Conservation (phyloP, 495 filamentous ascomycete genomes). For the Amorphotheca resinae region DNA sequence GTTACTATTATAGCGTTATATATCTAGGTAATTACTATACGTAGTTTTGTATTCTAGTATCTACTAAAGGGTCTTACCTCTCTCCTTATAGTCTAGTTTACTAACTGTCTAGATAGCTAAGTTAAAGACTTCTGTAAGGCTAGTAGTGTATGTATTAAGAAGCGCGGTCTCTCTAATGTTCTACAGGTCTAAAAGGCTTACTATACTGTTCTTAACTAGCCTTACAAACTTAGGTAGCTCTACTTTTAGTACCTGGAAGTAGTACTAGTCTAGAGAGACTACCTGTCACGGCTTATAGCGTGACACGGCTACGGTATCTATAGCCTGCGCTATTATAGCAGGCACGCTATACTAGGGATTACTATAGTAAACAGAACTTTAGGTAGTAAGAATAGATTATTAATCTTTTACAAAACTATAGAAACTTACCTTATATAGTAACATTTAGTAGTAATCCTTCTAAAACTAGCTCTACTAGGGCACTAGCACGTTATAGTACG, state of each 20-base stretch:
- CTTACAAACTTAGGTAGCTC: not conserved
- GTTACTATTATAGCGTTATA: not conserved
- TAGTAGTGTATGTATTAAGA: not conserved
- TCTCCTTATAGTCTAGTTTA: not conserved
- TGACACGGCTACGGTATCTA: not conserved
- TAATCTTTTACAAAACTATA: no score
- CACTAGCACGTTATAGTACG: no score
- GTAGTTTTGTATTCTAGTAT: no score
- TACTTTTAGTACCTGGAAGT: not conserved
- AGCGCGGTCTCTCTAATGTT: not conserved
- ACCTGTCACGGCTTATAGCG: not conserved
- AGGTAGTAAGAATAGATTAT: no score
- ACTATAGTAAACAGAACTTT: no score
- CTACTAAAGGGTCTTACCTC: not conserved
- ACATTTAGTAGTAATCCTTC: no score
- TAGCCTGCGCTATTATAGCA: not conserved
- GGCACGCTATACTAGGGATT: no score
- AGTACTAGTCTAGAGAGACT: not conserved
- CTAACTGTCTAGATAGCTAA: not conserved
- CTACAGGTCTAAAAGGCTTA: not conserved
- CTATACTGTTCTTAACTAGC: not conserved
- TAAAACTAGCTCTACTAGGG: no score
- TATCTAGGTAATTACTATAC: not conserved
- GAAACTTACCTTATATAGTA: no score
- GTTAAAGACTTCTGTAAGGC: not conserved